Conservation (phyloP, 2,329 filamentous ascomycete species). For the Rhinocladiella similis region DNA sequence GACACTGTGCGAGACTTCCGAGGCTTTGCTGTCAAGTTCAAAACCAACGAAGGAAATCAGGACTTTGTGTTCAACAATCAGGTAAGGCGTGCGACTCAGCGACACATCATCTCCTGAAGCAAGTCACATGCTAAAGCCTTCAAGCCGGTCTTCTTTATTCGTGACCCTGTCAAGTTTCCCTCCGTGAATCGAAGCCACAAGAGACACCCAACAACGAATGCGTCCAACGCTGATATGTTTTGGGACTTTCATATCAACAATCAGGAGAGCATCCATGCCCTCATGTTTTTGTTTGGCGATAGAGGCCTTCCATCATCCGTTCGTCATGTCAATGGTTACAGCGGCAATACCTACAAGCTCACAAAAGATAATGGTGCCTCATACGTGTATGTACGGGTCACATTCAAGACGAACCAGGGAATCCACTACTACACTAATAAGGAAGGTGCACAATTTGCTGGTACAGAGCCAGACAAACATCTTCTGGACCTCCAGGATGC, state of each 20-base stretch:
- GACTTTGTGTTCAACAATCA: constrained; percentile 50
- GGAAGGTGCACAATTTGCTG: constrained; percentile 56
- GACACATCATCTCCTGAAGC: too few species aligned
- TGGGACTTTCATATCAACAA: constrained; percentile 65
- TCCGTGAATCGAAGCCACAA: constrained; percentile 75
- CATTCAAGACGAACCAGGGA: constrained; percentile 64
- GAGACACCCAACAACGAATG: constrained; percentile 68
- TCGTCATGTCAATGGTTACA: constrained; percentile 68
- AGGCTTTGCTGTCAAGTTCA: constrained; percentile 54
- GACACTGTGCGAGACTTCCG: constrained; percentile 52
- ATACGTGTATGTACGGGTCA: constrained; percentile 67
- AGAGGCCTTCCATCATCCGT: constrained; percentile 66
- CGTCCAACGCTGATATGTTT: constrained; percentile 69
- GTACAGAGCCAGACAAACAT: constrained; percentile 62
- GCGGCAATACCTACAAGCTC: constrained; percentile 67
- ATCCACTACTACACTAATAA: constrained; percentile 60
- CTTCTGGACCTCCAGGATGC: constrained; percentile 65
- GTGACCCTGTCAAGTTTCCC: constrained; percentile 71
- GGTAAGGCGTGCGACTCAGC: neutral
- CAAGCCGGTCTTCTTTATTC: constrained; percentile 68
- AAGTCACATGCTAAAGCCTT: neutral
- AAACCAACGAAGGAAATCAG: constrained; percentile 54
- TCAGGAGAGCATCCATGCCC: constrained; percentile 63
- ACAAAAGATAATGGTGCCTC: constrained; percentile 61
- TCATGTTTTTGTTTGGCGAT: constrained; percentile 68